phyloP scores from a whole-genome alignment of 176 grass and related monocot species.

The Aegilops speltoides region DNA sequence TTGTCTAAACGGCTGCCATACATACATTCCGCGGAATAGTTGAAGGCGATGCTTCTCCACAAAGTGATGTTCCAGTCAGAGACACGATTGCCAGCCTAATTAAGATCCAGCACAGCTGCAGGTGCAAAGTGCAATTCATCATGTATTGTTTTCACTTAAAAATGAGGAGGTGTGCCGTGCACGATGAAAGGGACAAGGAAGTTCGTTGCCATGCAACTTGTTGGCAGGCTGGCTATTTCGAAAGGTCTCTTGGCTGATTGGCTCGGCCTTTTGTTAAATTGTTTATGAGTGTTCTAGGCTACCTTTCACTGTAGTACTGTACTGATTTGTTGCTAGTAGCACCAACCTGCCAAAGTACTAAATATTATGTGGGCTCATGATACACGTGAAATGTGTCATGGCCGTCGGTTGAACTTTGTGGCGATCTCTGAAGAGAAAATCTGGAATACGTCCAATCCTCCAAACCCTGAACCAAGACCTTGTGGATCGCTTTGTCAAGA shows the following conservation, averaged over 20 bases:
- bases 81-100: neutral
- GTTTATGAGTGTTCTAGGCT: neutral
- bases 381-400: neutral
- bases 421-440: neutral
- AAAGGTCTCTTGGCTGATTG: neutral
- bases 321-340: neutral
- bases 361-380: neutral
- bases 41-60: neutral
- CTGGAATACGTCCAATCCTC: neutral
- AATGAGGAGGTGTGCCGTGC: neutral
- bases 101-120: neutral
- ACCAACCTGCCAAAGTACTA: neutral
- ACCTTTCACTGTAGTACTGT: neutral
- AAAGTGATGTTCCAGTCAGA: conserved; percentile 4
- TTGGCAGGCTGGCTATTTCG: neutral
- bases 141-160: neutral
- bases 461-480: neutral
- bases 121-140: neutral
- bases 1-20: neutral
- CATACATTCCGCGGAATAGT: neutral
- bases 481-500: neutral
- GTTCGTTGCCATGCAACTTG: neutral
- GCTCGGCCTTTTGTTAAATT: neutral
- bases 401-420: neutral
- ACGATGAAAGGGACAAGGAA: neutral